Evolutionary conservation across 2,329 filamentous ascomycete genomes (phyloP).

Genomic region (Teratosphaeria pseudoeucalypti): DNA sequence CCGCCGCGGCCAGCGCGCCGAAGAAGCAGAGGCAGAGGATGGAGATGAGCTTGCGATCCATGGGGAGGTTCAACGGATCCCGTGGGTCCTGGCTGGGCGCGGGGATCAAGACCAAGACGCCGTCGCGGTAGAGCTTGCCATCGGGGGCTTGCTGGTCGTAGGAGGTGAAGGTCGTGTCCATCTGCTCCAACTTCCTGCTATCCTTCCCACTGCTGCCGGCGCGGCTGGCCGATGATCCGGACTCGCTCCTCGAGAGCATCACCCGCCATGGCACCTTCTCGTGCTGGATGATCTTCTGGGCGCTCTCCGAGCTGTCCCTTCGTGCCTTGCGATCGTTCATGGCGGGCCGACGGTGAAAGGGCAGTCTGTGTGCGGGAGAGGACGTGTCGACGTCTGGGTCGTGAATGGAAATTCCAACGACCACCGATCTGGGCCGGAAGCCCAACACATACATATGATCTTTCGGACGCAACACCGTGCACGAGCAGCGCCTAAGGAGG

Average conservation of each 20-base stretch:
- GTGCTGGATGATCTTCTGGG: not conserved
- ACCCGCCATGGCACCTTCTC: not conserved
- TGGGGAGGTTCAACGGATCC: conserved; percentile 13
- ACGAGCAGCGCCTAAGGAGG: not conserved
- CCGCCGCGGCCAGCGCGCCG: conserved; percentile 19
- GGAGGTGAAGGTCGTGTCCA: not conserved
- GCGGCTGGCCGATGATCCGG: not conserved
- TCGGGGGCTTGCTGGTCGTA: not conserved
- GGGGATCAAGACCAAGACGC: conserved; percentile 4
- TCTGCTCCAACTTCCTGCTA: not conserved
- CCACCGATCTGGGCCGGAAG: no score
- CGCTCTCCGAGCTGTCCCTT: not conserved
- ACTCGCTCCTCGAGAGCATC: not conserved
- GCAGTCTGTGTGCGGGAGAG: not conserved
- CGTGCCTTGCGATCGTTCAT: not conserved
- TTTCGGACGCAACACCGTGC: not conserved
- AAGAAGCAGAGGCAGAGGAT: conserved; percentile 12
- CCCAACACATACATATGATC: not conserved
- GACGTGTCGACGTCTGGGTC: not conserved
- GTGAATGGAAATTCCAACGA: not conserved
- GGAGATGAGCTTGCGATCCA: conserved; percentile 8
- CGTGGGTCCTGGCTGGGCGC: conserved; percentile 8
- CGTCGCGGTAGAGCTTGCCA: conserved; percentile 3
- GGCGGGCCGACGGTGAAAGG: not conserved
- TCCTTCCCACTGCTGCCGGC: not conserved